A percentile compares a stretch with the other conserved stretches of the same genome.
These are phyloP conservation scores for Pyrenophora tritici-repentis DNA, from an alignment of 2,329 filamentous ascomycete species.

Conservation along the genomic window DNA sequence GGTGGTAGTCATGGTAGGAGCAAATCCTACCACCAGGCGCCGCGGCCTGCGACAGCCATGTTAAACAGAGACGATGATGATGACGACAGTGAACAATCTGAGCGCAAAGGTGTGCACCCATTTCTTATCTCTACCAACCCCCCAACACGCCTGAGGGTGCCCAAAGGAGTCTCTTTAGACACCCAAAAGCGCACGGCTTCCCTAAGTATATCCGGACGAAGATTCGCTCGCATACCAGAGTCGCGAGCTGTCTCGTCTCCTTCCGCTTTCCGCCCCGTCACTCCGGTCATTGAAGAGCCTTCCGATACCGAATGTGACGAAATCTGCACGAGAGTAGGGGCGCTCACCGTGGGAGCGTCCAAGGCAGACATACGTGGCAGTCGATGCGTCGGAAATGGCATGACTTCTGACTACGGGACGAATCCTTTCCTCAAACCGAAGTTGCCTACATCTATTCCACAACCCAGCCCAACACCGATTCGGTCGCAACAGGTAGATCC, in stretches of 20 bases:
- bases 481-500: slow-evolving; percentile 16
- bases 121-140: slow-evolving; percentile 48
- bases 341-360: slow-evolving; percentile 33
- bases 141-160: slow-evolving; percentile 34
- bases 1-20: slow-evolving; percentile 48
- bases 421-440: slow-evolving; percentile 32
- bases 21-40: slow-evolving; percentile 52
- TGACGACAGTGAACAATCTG: slow-evolving; percentile 45
- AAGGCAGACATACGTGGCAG: slow-evolving; percentile 22
- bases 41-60: slow-evolving; percentile 49
- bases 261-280: slow-evolving; percentile 26
- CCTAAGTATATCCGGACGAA: slow-evolving; percentile 21
- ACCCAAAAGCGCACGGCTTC: slow-evolving; percentile 24
- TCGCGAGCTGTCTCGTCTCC: slow-evolving; percentile 34
- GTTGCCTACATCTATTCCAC: slow-evolving; percentile 28
- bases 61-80: slow-evolving; percentile 48
- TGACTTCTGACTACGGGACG: slow-evolving; percentile 32
- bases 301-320: slow-evolving; percentile 36
- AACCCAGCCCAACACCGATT: slow-evolving; percentile 30
- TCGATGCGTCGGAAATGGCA: slow-evolving; percentile 32
- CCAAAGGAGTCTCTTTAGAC: slow-evolving; percentile 32
- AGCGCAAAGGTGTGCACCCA: slow-evolving; percentile 53
- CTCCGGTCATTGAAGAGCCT: slow-evolving; percentile 36
- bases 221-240: slow-evolving; percentile 18
- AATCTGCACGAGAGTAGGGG: slow-evolving; percentile 31